Base-by-base conservation (phyloP, 2,329 filamentous ascomycete species). In the Aspergillus viridinutans region DNA sequence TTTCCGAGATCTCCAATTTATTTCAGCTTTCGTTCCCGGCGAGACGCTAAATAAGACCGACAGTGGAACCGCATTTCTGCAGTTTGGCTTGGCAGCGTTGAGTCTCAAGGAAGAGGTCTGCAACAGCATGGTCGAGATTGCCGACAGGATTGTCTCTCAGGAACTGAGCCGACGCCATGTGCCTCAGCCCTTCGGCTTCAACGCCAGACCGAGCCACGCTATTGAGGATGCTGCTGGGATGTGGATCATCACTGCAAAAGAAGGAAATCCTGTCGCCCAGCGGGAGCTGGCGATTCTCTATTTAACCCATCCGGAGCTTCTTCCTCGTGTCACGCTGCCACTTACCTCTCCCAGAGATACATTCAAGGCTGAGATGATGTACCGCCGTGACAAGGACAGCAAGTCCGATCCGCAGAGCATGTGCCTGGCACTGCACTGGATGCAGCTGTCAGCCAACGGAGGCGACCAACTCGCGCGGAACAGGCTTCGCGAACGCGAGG, bases 341-440 rank as follows among this genome's bases (percentile, higher is more conserved):
- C 82, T 97, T 52, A 90, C 90, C 17, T 89, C 89, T 68, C 90
- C 92, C 0, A 83, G 88, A 25, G 92, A 97, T 67, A 92, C 95
- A 0, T 97, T 97, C 78, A 94, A 93, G 75, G 88, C 89, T 64
- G 85, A 91, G 55, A 85, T 94, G 65, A 90, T 95, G 82, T 90
- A 83, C 69, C 77, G 80, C 60, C 80, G 80, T 61, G 83, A 83
- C 43, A 79, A 83, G 53, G 84, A 88, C 66, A 80, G 82, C 17
- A 81, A 90, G 63, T 92, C 87, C 58, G 91, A 97, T 71, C 90
- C 90, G 1, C 88, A 88, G 54, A 86, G 92, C 45, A 94, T 97
- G 90, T 97, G 92, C 67, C 85, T 96, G 56, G 93, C 93, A 9
- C 87, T 95, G 74, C 93, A 97, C 78, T 97, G 93, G 92, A 97